Evolutionary conservation across 179 eudicot species (phyloP).

Genomic region (Actinidia chinensis): DNA sequence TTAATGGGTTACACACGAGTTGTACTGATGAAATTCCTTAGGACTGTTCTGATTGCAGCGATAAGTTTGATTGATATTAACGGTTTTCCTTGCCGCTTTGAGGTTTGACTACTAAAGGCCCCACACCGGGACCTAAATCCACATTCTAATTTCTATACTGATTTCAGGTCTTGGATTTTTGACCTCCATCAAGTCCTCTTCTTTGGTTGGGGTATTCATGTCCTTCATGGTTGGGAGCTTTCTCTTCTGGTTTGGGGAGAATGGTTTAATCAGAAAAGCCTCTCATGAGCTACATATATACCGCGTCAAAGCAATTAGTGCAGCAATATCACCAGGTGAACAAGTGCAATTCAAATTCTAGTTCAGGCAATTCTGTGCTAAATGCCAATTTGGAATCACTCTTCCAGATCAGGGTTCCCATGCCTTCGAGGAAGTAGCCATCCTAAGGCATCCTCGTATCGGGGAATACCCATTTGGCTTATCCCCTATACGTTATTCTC

Average conservation of each 20-base stretch:
- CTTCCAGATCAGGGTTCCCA: conserved; percentile 58
- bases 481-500: neutral
- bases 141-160: no score
- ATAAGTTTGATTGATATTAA: no score
- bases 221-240: conserved; percentile 69
- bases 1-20: no score
- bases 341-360: conserved; percentile 3
- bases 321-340: conserved; percentile 74
- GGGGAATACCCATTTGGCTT: conserved; percentile 69
- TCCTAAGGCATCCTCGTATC: conserved; percentile 66
- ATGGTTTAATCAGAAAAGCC: conserved; percentile 73
- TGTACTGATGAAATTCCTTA: no score
- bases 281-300: conserved; percentile 60
- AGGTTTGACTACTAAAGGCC: no score
- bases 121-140: no score
- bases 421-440: conserved; percentile 79
- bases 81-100: no score
- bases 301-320: conserved; percentile 67
- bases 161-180: conserved; percentile 67
- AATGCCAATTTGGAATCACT: neutral
- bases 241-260: conserved; percentile 60
- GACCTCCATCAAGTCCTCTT: conserved; percentile 58
- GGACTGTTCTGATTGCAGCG: no score
- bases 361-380: neutral
- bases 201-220: conserved; percentile 65